Conservation (phyloP, 495 filamentous ascomycete species). For the Talaromyces wortmannii region DNA sequence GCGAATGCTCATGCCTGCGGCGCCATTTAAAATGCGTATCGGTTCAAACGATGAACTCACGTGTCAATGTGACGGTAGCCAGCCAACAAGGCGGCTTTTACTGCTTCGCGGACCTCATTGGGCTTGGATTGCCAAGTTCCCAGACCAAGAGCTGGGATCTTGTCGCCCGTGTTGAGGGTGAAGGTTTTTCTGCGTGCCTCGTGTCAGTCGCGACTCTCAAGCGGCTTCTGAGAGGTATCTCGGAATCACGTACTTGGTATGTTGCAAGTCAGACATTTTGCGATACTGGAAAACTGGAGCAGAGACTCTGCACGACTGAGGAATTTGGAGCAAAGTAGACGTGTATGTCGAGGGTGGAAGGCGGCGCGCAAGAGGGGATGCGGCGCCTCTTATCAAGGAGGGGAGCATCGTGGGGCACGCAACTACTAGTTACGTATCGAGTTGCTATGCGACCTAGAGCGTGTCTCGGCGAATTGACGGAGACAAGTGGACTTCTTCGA, state of each 20-base stretch:
- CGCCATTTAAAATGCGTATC: no score
- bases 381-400: background rate
- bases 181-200: slow-evolving; percentile 45
- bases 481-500: no score
- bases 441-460: background rate
- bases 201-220: no score
- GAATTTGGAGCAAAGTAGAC: background rate
- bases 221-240: no score
- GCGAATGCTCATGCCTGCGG: background rate
- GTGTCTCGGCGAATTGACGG: no score
- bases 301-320: background rate
- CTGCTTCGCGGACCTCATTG: slow-evolving; percentile 61
- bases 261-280: slow-evolving; percentile 33
- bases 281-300: background rate
- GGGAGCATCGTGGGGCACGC: background rate
- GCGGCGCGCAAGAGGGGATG: background rate
- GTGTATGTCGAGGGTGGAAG: background rate
- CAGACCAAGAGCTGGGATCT: slow-evolving; percentile 75
- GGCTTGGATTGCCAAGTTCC: slow-evolving; percentile 75
- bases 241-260: slow-evolving; percentile 30
- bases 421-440: background rate
- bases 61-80: slow-evolving; percentile 71
- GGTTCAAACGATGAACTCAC: slow-evolving; percentile 15
- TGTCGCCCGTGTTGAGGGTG: slow-evolving; percentile 72
- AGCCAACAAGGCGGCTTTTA: slow-evolving; percentile 64